Evolutionary conservation across 1,139 yeast species (phyloP).

Genomic region (Hyphopichia khmerensis): DNA sequence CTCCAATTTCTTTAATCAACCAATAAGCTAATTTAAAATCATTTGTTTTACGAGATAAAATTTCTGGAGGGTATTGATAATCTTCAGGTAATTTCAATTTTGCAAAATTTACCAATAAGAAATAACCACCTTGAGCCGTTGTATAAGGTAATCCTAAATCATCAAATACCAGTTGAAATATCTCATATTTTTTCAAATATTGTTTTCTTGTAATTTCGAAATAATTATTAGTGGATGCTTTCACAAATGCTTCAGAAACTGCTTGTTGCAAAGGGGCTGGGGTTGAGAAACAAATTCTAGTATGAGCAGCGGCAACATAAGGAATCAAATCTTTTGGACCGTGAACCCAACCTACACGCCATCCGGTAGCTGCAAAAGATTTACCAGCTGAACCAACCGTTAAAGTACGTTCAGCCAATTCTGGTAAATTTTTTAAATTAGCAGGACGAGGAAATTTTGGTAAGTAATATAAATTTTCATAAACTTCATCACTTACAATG

Average conservation of each 20-base stretch:
- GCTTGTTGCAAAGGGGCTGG: conserved; percentile 97
- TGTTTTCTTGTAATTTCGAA: conserved; percentile 66
- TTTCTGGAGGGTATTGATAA: conserved; percentile 69
- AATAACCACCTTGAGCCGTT: conserved; percentile 89
- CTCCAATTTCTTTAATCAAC: conserved; percentile 89
- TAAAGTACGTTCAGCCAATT: conserved; percentile 72
- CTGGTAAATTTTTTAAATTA: conserved; percentile 63
- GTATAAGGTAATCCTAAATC: conserved; percentile 88
- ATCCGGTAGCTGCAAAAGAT: conserved; percentile 96
- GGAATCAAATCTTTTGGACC: conserved; percentile 81
- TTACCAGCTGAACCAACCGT: conserved; percentile 98
- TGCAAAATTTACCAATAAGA: conserved; percentile 81
- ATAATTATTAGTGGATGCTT: conserved; percentile 62
- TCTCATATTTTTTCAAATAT: conserved; percentile 67
- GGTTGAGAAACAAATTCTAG: conserved; percentile 84
- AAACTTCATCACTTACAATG: conserved; percentile 89
- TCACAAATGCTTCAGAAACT: conserved; percentile 68
- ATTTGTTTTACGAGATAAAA: conserved; percentile 61
- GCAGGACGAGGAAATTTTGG: conserved; percentile 80
- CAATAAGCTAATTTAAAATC: conserved; percentile 91
- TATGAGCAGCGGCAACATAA: conserved; percentile 86
- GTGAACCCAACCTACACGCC: conserved; percentile 96
- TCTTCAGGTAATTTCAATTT: conserved; percentile 76
- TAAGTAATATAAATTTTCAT: conserved; percentile 79
- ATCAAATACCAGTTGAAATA: conserved; percentile 76